These are phyloP conservation scores for Triticum dicoccoides DNA, from an alignment of 176 grass and related monocot species.

Conservation along the genomic window DNA sequence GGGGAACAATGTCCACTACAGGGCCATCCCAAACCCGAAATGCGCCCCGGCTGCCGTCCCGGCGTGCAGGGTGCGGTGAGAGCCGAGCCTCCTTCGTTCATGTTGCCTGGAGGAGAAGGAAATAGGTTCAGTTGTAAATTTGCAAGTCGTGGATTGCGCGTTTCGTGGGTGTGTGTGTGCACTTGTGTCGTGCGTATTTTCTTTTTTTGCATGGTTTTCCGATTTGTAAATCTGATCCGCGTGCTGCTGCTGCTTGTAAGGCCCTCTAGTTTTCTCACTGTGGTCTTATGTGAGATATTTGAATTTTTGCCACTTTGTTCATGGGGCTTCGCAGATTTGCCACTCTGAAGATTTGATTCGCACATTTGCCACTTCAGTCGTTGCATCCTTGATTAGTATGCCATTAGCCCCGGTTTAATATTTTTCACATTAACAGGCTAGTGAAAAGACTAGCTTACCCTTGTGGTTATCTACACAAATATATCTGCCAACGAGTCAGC, in stretches of 20 bases:
- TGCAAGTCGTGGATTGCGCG: neutral
- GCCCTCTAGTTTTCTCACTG: constrained; percentile 56
- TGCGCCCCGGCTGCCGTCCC: constrained; percentile 62
- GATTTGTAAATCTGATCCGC: constrained; percentile 73
- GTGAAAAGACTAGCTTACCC: too few relatives aligned
- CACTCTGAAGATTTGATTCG: too few relatives aligned
- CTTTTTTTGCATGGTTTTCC: constrained; percentile 35
- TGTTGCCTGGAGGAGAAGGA: constrained; percentile 30
- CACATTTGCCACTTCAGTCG: too few relatives aligned
- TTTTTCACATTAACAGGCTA: too few relatives aligned
- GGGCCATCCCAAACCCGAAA: constrained; percentile 63
- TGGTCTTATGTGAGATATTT: constrained; percentile 26
- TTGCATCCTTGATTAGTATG: too few relatives aligned
- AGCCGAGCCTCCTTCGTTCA: neutral
- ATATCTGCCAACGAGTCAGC: too few relatives aligned
- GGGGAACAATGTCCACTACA: constrained; percentile 57
- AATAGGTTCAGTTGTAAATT: constrained; percentile 72
- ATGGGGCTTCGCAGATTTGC: too few relatives aligned
- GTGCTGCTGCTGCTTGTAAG: constrained; percentile 53
- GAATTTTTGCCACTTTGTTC: too few relatives aligned
- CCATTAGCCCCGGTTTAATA: too few relatives aligned
- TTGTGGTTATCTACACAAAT: too few relatives aligned
- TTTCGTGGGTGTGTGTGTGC: too few relatives aligned
- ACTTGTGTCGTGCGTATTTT: too few relatives aligned
- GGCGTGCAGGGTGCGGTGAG: constrained; percentile 84